phyloP scores from a whole-genome alignment of 345 rosid genomes.

The Physaria fendleri region DNA sequence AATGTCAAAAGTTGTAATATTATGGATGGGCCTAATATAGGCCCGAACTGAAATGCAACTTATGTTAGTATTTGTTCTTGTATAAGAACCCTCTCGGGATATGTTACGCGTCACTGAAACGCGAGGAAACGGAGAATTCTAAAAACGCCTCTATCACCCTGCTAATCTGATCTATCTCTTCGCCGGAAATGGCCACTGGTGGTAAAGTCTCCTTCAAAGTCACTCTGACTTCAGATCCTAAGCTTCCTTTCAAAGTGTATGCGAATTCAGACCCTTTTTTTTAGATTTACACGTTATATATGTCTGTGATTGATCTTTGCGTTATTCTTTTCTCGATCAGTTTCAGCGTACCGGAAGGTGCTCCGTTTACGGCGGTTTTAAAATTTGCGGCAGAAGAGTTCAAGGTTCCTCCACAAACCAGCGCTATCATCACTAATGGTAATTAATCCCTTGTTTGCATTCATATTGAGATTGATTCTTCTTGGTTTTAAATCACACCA shows the following conservation, averaged over 20 bases:
- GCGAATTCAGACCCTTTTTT: background rate
- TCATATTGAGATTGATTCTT: background rate
- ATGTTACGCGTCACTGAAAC: constrained; percentile 22
- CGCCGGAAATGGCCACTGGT: constrained; percentile 58
- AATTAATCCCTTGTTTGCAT: background rate
- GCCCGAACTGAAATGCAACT: background rate
- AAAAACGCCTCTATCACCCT: background rate
- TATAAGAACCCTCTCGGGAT: no score
- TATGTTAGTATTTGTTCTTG: background rate
- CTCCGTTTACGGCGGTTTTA: constrained; percentile 94
- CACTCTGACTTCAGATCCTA: constrained; percentile 94
- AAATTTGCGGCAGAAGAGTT: constrained; percentile 96
- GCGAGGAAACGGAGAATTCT: background rate
- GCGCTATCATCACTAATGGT: constrained; percentile 99
- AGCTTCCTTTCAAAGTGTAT: constrained; percentile 97
- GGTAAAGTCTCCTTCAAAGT: constrained; percentile 95
- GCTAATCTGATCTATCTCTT: background rate
- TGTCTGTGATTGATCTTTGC: background rate
- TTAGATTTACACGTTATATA: background rate
- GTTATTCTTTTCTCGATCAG: constrained; percentile 30
- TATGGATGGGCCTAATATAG: background rate
- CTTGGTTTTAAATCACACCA: background rate
- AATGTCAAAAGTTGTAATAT: background rate
- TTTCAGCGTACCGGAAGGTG: constrained; percentile 95
- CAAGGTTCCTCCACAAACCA: constrained; percentile 97